Conservation (phyloP, 2,329 filamentous ascomycete species). For the Ascochyta clinopodiicola region DNA sequence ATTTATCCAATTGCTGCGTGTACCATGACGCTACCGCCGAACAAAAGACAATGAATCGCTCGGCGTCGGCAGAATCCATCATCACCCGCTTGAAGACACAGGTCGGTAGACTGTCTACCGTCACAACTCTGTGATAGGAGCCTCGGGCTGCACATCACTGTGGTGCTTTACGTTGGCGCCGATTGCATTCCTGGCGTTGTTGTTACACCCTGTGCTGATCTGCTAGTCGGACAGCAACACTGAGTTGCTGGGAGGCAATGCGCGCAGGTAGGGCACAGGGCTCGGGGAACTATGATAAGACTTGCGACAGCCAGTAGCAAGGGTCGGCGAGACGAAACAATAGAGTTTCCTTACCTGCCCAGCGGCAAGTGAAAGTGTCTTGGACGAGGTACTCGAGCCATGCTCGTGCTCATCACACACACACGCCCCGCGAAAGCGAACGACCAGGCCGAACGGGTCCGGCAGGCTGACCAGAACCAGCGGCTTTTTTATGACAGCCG, state of each 20-base stretch:
- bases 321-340: neutral
- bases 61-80: neutral
- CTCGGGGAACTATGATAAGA: neutral
- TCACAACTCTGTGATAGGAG: neutral
- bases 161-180: neutral
- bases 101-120: neutral
- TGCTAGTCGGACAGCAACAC: neutral
- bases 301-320: neutral
- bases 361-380: neutral
- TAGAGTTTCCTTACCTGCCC: neutral
- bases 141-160: neutral
- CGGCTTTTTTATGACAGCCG: conserved; percentile 21
- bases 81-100: neutral
- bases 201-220: neutral
- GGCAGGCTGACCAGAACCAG: conserved; percentile 11
- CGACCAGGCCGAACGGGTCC: conserved; percentile 10
- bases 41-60: neutral
- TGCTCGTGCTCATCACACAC: conserved; percentile 24
- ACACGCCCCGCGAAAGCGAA: conserved; percentile 6
- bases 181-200: neutral
- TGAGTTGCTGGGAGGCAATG: neutral
- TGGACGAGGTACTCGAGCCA: conserved; percentile 2
- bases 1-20: neutral
- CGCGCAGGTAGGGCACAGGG: neutral
- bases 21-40: neutral